A percentile compares a stretch with the other conserved stretches of the same genome.
phyloP scores from a whole-genome alignment of 2,329 filamentous ascomycete species.

The Hymenoscyphus salicellus region DNA sequence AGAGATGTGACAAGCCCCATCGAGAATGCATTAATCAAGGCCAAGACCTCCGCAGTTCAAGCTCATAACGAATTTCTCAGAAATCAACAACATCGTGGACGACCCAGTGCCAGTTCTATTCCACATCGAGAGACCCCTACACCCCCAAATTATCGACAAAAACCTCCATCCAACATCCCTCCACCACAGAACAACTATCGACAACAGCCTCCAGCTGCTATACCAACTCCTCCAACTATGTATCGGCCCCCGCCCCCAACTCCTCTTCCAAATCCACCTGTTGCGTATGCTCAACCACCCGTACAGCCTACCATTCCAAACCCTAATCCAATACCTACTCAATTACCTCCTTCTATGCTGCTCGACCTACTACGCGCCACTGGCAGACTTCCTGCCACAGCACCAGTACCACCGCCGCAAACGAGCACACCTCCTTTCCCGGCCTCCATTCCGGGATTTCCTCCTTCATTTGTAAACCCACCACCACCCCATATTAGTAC shows the following conservation, averaged over 20 bases:
- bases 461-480: constrained; percentile 33
- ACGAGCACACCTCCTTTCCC: constrained; percentile 39
- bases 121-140: constrained; percentile 72
- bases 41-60: constrained; percentile 58
- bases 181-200: constrained; percentile 26
- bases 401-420: constrained; percentile 41
- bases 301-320: constrained; percentile 1
- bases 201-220: constrained; percentile 34
- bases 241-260: constrained; percentile 29
- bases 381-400: constrained; percentile 57
- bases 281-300: not conserved
- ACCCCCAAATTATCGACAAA: constrained; percentile 53
- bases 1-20: constrained; percentile 84
- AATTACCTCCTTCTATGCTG: constrained; percentile 45
- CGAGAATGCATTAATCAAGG: constrained; percentile 90
- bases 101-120: constrained; percentile 52
- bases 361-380: constrained; percentile 66
- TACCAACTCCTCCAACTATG: constrained; percentile 8
- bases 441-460: constrained; percentile 41
- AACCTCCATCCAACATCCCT: constrained; percentile 40
- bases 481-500: constrained; percentile 18
- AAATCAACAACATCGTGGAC: constrained; percentile 53
- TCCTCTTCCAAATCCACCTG: constrained; percentile 31
- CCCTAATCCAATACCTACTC: constrained; percentile 30
- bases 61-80: constrained; percentile 55